Percentiles rank a stretch among this genome's conserved stretches.
Conservation (phyloP, 78 protist genomes). For the Emiliania huxleyi region DNA sequence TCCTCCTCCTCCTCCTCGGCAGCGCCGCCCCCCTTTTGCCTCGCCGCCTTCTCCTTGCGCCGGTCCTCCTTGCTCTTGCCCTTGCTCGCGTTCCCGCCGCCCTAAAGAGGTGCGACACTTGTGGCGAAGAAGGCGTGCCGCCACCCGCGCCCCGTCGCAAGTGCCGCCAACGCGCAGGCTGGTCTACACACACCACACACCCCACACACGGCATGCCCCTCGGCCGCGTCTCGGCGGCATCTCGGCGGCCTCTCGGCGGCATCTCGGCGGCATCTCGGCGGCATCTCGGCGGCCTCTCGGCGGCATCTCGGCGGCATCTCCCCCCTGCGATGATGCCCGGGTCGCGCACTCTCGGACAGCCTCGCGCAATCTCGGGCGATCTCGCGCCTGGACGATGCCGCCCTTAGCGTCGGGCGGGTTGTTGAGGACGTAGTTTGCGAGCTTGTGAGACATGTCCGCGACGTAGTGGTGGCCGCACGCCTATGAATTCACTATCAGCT, state of each 20-base stretch:
- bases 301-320: too few species aligned
- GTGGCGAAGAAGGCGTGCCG: neutral
- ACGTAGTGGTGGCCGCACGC: slow-evolving; percentile 68
- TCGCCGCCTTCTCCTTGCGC: neutral
- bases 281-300: too few species aligned
- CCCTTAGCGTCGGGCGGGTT: slow-evolving; percentile 71
- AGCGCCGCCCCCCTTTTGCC: neutral
- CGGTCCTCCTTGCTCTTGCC: neutral
- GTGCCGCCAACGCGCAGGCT: too few species aligned
- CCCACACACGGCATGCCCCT: too few species aligned
- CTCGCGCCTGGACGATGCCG: neutral
- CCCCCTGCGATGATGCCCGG: neutral
- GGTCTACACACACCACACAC: too few species aligned
- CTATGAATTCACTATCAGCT: too few species aligned
- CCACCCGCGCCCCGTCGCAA: neutral
- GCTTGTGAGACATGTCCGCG: slow-evolving; percentile 49
- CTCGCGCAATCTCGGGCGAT: too few species aligned
- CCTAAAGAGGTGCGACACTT: neutral
- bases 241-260: too few species aligned
- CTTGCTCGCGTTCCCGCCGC: neutral
- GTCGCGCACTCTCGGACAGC: neutral
- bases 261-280: too few species aligned
- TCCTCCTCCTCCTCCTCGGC: neutral
- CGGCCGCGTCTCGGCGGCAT: too few species aligned
- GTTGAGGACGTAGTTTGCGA: slow-evolving; percentile 64